Evolutionary conservation across 2,329 filamentous ascomycete species (phyloP), one percentile per base, ranked within the genome.

Genomic region (Penicillium sp.): DNA sequence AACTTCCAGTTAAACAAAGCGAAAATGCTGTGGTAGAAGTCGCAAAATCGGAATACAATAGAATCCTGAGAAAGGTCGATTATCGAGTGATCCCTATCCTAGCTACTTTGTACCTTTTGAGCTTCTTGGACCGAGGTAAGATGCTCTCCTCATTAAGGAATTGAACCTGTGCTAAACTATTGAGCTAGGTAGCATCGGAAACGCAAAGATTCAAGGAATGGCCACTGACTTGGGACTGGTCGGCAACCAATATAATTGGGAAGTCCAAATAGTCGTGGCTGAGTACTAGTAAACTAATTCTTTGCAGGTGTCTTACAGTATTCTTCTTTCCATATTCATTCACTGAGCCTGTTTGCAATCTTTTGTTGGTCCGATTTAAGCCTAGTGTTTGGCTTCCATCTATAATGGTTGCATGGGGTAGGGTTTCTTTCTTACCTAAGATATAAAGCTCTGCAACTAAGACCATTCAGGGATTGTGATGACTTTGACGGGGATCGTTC

Each of bases 401-500:
- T 2, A 57, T 69, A 23, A 57, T 57, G 55, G 51, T 54, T 61
- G 66, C 66, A 49, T 75, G 26, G 65, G 67, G 4, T 60, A 35
- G 70, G 12, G 18, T 23, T 14, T 8, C 43, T 60, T n/a, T 69
- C 71, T n/a, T n/a, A n/a, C 64, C 51, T n/a, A n/a, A 29, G 35
- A 2, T 33, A 7, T 20, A 15, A 12, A 37, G 22, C 14, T 31
- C 48, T 43, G 31, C n/a, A 33, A 9, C 37, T 40, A 40, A 40
- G 18, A 22, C 1, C 6, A 12, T 14, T n/a, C 27, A 79, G 79
- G 80, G 0, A 69, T 77, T 49, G 77, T 81, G 0, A 76, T 79
- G 70, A 82, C 80, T 1, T 66, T 82, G 45, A 82, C 80, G 70
- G 80, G 80, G 6, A 66, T 81, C 2, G 76, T 76, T 2, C 71